Base-by-base conservation (phyloP, 1,139 yeast genomes). In the Tardiomyces digboiensis region DNA sequence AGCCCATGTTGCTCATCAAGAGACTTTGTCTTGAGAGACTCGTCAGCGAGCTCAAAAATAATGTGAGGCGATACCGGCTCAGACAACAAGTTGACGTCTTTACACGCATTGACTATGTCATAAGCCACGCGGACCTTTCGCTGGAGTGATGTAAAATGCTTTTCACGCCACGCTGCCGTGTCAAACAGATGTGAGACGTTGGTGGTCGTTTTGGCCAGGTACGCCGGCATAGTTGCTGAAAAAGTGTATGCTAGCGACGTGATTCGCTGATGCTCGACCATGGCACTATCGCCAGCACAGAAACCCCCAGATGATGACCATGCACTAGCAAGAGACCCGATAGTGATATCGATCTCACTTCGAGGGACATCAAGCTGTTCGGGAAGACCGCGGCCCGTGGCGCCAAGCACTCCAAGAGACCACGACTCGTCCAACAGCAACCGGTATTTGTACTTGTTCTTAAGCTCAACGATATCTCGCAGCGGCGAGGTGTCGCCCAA, bases 271-370 rank as follows among this genome's bases (percentile, higher is more conserved):
- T 91, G 96, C 55, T 82, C 84, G 39, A 89, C 79, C 89, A 91
- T 86, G 47, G 82, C 82, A 37, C 68, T 66, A 38, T 78, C 82
- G 48, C 97, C 98, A 21, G 86, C 86, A 60, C 95, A 91, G 64
- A 87, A 91, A 1, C 96, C 98, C 51, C 99, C 99, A 39, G 93
- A 81, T 8, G 94, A 74, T n/a, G 89, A 93, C 53, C 89, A 74
- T 0, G 95, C 73, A 39, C 74, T 74, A 12, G 96, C 94, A 72
- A 91, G 67, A 2, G 95, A 80, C 22, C 97, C 97, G 48, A 87
- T 75, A 12, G 95, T 84, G 52, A 91, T 81, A 52, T 91, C 93
- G 48, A 91, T 72, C 2, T 70, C 65, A 52, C 86, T 71, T 44
- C 89, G 79, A 55, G 83, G 68, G 38, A 74, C 74, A 44, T 60